Evolutionary conservation across 169 alveolate species (phyloP), one percentile per base, ranked within the genome.

Genomic region (Plasmodium fragile): DNA sequence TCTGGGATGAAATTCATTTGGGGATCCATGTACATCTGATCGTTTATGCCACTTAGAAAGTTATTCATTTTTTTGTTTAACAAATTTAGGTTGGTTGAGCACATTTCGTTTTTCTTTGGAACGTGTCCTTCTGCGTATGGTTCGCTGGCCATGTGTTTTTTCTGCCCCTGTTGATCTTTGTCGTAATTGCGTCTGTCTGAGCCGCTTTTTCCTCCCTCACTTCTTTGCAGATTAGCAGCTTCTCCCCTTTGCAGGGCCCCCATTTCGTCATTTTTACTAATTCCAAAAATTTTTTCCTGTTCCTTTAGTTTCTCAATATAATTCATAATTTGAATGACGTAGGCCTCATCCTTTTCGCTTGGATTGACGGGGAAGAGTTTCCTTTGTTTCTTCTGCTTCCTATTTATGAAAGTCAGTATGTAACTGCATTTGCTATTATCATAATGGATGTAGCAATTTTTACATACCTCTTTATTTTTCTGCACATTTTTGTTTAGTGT

Each of bases 381-480:
- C 71, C 94, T 77, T 78, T 89, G 94, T n/a, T 89, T 89, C 43
- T 89, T 89, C 81, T 89, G 94, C 71, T 89, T 89, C 30, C 94
- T 89, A n/a, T 89, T 89, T 32, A 89, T 89, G 71, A 89, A 89
- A 11, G 94, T 89, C 25, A 89, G 49, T 36, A 89, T 78, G 30
- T 89, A 89, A 89, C 94, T 89, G 1, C 90, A 89, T n/a, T 89
- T 89, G 1, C 71, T 59, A 89, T 89, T 78, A 32, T 89, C 94
- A 78, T 89, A 89, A 18, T 89, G 94, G n/a, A 89, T 89, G 59
- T 89, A 89, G 39, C 94, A 89, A 36, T 89, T 89, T 3, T 78
- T 89, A 52, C 87, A 77, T 7, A 89, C 81, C 65, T 89, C 94
- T 72, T 89, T 89, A 69, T 89, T 89, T 79, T 89, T 89, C 49